Evolutionary conservation across 768 basidiomycete species (phyloP), one percentile per base, ranked within the genome.

Genomic region (Calvatia gigantea): DNA sequence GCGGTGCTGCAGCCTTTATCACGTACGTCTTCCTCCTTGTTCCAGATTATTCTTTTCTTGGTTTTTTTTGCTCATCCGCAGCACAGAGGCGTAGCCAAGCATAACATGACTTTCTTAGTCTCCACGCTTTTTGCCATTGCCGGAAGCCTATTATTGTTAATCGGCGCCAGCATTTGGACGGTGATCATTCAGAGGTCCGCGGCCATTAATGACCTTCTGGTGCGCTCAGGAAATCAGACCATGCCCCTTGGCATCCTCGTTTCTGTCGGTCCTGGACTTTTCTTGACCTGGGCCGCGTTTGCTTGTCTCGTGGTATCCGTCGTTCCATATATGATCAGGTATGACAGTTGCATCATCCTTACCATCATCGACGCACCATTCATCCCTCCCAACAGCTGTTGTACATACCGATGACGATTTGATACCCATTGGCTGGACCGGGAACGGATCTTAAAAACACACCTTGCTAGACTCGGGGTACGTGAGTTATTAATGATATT

Each of bases 251-350:
- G 88, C 35, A 87, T 93, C 39, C 66, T 72, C 11, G 78, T 91
- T 6, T 77, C 84, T 0, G 72, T 75, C 11, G 90, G 88, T 12
- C 70, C 75, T 48, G 90, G 80, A 19, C 63, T 91, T 54, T 84
- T 76, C 68, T 70, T 92, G 42, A 72, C 82, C 7, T 93, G 91
- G 91, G 86, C 85, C 1, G 80, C 88, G 3, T 89, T 88, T 65
- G 86, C 77, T 25, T 81, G 80, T 65, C 74, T 91, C 33, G 67
- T 82, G 33, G 74, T 78, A 17, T 89, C 90, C 1, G 72, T 84
- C 47, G 65, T 88, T 38, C 91, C 91, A 12, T 92, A 91, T 65
- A 79, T 89, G 76, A 77, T 90, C 62, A 90, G 84, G 89, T 89
- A 58, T 42, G 42, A 51, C 48, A 23, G 50, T 6, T 39, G 3